phyloP scores from a whole-genome alignment of 2,329 filamentous ascomycete genomes.

The Sporothrix variecibatus region DNA sequence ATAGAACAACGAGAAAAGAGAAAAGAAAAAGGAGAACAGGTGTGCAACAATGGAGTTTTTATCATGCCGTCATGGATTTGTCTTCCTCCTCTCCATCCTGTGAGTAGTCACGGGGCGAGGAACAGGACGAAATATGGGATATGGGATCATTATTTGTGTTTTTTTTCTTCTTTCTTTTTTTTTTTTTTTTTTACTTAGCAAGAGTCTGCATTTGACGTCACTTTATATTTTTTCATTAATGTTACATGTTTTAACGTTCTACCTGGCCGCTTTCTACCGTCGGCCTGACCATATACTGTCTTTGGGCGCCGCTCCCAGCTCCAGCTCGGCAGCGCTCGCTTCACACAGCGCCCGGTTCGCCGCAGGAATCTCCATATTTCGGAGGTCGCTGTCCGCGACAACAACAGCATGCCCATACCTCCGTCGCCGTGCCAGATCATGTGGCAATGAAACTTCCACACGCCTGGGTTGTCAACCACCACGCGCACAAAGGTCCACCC shows the following conservation, averaged over 20 bases:
- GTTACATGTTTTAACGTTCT: not conserved
- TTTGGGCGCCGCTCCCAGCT: slow-evolving; percentile 51
- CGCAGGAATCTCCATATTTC: slow-evolving; percentile 46
- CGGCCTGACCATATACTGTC: slow-evolving; percentile 39
- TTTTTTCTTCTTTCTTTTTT: not conserved
- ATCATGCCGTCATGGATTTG: slow-evolving; percentile 6
- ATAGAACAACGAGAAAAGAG: not conserved
- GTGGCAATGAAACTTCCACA: slow-evolving; percentile 46
- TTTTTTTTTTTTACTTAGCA: not conserved
- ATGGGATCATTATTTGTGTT: not conserved
- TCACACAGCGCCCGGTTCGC: slow-evolving; percentile 50
- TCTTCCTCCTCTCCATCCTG: not conserved
- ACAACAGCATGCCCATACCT: slow-evolving; percentile 45
- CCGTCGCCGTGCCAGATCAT: slow-evolving; percentile 44
- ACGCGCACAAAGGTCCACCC: slow-evolving; percentile 54
- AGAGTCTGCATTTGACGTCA: not conserved
- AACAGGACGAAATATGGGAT: not conserved
- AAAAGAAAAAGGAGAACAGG: not conserved
- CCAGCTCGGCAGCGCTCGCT: slow-evolving; percentile 44
- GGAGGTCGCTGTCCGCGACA: slow-evolving; percentile 50
- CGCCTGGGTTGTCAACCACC: slow-evolving; percentile 52
- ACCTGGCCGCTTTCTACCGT: not conserved
- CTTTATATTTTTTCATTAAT: not conserved
- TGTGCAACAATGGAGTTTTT: slow-evolving; percentile 9
- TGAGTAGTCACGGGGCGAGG: too few relatives aligned